Evolutionary conservation across 805 yeast species (phyloP), one percentile per base, ranked within the genome.

Genomic region (Kodamaea restingae): DNA sequence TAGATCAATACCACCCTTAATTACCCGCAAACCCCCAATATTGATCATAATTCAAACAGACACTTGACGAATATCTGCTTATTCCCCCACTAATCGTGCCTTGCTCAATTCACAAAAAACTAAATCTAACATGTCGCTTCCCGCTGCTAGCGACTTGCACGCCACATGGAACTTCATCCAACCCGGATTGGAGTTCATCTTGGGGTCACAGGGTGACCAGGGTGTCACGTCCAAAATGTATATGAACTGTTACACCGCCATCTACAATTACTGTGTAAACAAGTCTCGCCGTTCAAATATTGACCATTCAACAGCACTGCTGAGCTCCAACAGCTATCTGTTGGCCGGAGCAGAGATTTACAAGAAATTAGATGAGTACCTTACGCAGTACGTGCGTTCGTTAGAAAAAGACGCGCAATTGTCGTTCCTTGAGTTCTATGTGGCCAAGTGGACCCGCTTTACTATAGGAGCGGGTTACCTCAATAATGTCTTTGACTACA

Each of bases 291-390:
- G 44, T 15, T 40, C 46, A 24, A 40, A 41, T 26, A 32, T 32
- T 15, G 50, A 40, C 28, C 48, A 50, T 35, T 42, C 52, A 3
- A 50, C 50, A 24, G 40, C 48, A 21, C 43, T 43, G 34, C 48
- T 40, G 46, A 27, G 25, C 20, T 21, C 38, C n/a, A 26, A 29
- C 18, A 57, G 68, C 1, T 68, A 67, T 45, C 64, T 78, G 39
- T 67, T 93, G 31, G 88, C 88, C 4, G 98, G 98, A 4, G 88
- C 90, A 17, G 98, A 88, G 51, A 80, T 93, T 24, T 93, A 93
- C 61, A 68, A 72, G 37, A 81, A 79, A 48, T 70, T 93, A 46
- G 81, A 78, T 47, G 67, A 63, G 6, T 93, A 86, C 57, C 70
- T 93, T 50, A 67, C 70, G 30, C 55, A 63, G 12, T 90, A 86